phyloP scores from a whole-genome alignment of 2,329 filamentous ascomycete species.

The Pseudogymnoascus verrucosus region DNA sequence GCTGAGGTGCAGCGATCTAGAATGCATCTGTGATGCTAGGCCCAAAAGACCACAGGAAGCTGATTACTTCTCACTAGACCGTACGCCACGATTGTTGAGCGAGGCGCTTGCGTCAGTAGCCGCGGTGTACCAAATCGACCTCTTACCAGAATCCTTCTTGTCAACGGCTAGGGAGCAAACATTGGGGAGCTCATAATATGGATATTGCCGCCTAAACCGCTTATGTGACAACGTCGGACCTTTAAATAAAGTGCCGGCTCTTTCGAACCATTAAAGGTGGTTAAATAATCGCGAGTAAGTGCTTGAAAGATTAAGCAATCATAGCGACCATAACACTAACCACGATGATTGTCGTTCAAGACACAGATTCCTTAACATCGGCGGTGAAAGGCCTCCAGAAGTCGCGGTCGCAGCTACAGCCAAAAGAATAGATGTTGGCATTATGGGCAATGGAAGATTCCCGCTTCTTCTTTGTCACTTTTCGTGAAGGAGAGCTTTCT shows the following conservation, averaged over 20 bases:
- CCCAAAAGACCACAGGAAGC: neutral
- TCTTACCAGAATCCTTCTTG: too few relatives aligned
- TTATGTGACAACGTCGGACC: neutral
- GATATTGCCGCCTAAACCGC: neutral
- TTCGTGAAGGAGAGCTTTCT: neutral
- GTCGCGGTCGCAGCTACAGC: too few relatives aligned
- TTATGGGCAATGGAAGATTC: neutral
- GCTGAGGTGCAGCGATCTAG: too few relatives aligned
- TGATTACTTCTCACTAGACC: neutral
- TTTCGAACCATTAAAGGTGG: neutral
- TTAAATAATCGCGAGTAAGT: neutral
- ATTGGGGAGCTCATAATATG: too few relatives aligned
- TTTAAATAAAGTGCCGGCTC: neutral
- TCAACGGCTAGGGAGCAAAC: too few relatives aligned
- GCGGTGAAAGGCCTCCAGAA: neutral
- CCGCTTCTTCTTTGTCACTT: neutral
- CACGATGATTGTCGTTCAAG: neutral
- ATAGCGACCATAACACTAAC: neutral
- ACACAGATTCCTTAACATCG: neutral
- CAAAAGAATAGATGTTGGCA: too few relatives aligned
- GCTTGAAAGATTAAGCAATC: neutral
- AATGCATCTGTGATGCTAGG: neutral
- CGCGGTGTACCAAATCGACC: too few relatives aligned
- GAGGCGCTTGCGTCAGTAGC: too few relatives aligned
- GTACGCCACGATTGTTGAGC: too few relatives aligned